phyloP scores from a whole-genome alignment of 768 basidiomycete species.

The Rhodocollybia butyracea region DNA sequence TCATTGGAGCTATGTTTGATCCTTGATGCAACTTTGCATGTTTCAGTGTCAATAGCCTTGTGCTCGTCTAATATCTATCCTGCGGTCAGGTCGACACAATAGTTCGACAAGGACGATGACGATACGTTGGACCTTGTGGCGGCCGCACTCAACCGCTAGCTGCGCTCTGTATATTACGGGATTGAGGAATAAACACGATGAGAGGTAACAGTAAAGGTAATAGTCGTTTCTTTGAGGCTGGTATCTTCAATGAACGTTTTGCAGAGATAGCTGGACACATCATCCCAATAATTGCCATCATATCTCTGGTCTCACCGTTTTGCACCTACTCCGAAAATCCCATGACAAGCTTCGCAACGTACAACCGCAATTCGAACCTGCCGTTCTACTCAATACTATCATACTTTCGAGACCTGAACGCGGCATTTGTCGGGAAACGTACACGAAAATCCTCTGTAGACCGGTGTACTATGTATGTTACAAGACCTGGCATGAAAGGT shows the following conservation, averaged over 20 bases:
- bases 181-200: slow-evolving; percentile 89
- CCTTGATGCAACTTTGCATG: slow-evolving; percentile 27
- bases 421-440: slow-evolving; percentile 84
- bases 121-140: slow-evolving; percentile 97
- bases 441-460: slow-evolving; percentile 73
- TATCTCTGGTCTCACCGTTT: slow-evolving; percentile 89
- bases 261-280: slow-evolving; percentile 99
- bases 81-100: slow-evolving; percentile 63
- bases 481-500: slow-evolving; percentile 68
- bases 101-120: slow-evolving; percentile 96
- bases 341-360: slow-evolving; percentile 67
- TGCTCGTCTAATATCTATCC: slow-evolving; percentile 56
- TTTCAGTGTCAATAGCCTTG: slow-evolving; percentile 81
- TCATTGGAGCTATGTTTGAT: slow-evolving; percentile 76
- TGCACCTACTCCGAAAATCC: slow-evolving; percentile 74
- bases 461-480: slow-evolving; percentile 61
- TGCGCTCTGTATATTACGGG: slow-evolving; percentile 86
- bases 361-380: slow-evolving; percentile 73
- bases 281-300: slow-evolving; percentile 98
- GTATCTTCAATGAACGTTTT: neutral
- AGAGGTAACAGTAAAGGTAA: slow-evolving; percentile 95
- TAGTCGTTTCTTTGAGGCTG: slow-evolving; percentile 5
- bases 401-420: slow-evolving; percentile 64
- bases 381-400: slow-evolving; percentile 73
- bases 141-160: slow-evolving; percentile 88